Evolutionary conservation across 805 yeast genomes (phyloP).

Genomic region (Blastobotrys terrestris): DNA sequence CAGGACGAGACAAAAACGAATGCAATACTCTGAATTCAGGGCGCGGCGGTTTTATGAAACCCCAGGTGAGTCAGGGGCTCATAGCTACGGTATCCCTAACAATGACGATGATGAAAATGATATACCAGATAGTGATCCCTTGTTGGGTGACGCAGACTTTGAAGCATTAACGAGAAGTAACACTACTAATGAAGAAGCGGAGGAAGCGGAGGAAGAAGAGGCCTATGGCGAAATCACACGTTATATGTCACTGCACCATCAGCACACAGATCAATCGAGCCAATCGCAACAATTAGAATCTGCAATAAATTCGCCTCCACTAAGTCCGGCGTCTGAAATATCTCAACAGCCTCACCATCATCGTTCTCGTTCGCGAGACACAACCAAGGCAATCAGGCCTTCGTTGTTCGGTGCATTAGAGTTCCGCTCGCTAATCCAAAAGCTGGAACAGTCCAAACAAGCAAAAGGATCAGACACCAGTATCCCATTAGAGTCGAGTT

Average conservation of each 20-base stretch:
- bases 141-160: slow-evolving; percentile 1
- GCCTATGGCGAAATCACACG: slow-evolving; percentile 18
- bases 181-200: slow-evolving; percentile 4
- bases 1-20: slow-evolving; percentile 6
- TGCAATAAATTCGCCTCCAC: background rate
- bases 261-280: background rate
- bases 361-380: background rate
- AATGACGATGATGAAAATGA: slow-evolving; percentile 23
- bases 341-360: background rate
- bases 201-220: slow-evolving; percentile 19
- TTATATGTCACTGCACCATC: slow-evolving; percentile 10
- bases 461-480: background rate
- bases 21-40: slow-evolving; percentile 16
- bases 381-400: slow-evolving; percentile 26
- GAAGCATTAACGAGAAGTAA: background rate
- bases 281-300: background rate
- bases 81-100: no score
- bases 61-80: slow-evolving; percentile 18
- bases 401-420: slow-evolving; percentile 37
- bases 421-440: slow-evolving; percentile 19
- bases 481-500: background rate
- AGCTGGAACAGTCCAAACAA: background rate
- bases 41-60: slow-evolving; percentile 21
- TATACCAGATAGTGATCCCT: slow-evolving; percentile 1
- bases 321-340: background rate